Conservation (phyloP, 108 stramenopile species). For the Epipyxis sp. region DNA sequence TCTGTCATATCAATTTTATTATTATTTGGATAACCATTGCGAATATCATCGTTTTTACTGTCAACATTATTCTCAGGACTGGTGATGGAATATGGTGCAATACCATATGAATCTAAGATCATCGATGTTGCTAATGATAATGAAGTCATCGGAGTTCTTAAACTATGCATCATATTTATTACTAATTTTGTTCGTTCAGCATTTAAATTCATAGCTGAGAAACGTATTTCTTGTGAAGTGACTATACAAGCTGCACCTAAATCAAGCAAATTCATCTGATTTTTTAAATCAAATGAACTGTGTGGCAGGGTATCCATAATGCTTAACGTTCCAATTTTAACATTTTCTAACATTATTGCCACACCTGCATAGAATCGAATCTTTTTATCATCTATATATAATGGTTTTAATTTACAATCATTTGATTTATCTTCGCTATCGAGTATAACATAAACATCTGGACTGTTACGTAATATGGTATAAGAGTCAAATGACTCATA, state of each 20-base stretch:
- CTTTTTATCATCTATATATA: too few species aligned
- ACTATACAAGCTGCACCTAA: neutral
- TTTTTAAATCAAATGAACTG: neutral
- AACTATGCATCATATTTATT: neutral
- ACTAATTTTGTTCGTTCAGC: constrained; percentile 13
- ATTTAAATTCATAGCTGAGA: neutral
- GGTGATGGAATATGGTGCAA: too few species aligned
- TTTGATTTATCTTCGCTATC: neutral
- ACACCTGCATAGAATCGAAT: constrained; percentile 31
- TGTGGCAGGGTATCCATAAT: constrained; percentile 29
- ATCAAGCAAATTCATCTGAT: constrained; percentile 14
- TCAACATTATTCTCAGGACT: constrained; percentile 10
- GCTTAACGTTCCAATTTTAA: constrained; percentile 2
- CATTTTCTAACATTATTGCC: constrained; percentile 14
- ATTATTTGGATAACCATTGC: neutral
- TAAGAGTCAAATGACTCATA: constrained; percentile 22
- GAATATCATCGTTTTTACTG: neutral
- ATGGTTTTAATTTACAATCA: constrained; percentile 14
- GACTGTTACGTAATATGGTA: constrained; percentile 5
- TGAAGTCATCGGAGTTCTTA: constrained; percentile 13
- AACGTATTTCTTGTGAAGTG: neutral
- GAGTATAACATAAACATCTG: constrained; percentile 26
- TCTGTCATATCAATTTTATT: neutral
- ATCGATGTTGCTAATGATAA: constrained; percentile 2
- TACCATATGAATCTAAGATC: too few species aligned